phyloP scores from a whole-genome alignment of 2,329 filamentous ascomycete species.

The Aspergillus tanneri region DNA sequence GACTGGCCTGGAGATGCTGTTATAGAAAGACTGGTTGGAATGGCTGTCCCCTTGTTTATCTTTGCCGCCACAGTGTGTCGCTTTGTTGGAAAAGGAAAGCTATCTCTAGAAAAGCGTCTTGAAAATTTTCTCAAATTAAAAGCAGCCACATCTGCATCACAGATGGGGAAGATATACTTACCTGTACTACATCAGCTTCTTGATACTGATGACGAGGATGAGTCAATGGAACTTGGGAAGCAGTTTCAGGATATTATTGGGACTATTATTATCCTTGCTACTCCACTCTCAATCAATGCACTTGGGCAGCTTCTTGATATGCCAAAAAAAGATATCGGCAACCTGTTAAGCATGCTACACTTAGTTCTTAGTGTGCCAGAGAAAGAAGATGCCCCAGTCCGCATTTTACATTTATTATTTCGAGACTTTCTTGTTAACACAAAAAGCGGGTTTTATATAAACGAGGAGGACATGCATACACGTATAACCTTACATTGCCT shows the following conservation, averaged over 20 bases:
- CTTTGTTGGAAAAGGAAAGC: slow-evolving; percentile 8
- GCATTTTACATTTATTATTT: slow-evolving; percentile 30
- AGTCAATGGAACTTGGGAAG: slow-evolving; percentile 12
- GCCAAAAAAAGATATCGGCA: slow-evolving; percentile 8
- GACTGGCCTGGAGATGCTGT: slow-evolving; percentile 13
- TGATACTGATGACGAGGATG: slow-evolving; percentile 9
- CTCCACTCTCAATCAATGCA: slow-evolving; percentile 20
- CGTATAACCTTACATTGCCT: slow-evolving; percentile 29
- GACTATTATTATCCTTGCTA: slow-evolving; percentile 22
- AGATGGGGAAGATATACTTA: slow-evolving; percentile 30
- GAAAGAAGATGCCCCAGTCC: slow-evolving; percentile 10
- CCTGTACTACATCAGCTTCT: slow-evolving; percentile 25
- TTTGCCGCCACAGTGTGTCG: slow-evolving; percentile 11
- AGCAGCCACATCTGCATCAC: slow-evolving; percentile 12
- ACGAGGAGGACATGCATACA: slow-evolving; percentile 30
- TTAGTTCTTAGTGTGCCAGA: slow-evolving; percentile 21
- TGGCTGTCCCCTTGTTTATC: slow-evolving; percentile 18
- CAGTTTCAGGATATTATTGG: slow-evolving; percentile 23
- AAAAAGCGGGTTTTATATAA: slow-evolving; percentile 27
- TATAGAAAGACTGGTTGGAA: slow-evolving; percentile 8
- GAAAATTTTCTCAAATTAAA: slow-evolving; percentile 14
- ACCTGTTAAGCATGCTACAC: slow-evolving; percentile 16
- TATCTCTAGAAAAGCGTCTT: slow-evolving; percentile 16
- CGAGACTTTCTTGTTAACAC: slow-evolving; percentile 30
- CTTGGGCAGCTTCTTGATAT: slow-evolving; percentile 16